Evolutionary conservation across 1,139 yeast genomes (phyloP), one percentile per base, ranked within the genome.

Genomic region (Yamadazyma sp.): DNA sequence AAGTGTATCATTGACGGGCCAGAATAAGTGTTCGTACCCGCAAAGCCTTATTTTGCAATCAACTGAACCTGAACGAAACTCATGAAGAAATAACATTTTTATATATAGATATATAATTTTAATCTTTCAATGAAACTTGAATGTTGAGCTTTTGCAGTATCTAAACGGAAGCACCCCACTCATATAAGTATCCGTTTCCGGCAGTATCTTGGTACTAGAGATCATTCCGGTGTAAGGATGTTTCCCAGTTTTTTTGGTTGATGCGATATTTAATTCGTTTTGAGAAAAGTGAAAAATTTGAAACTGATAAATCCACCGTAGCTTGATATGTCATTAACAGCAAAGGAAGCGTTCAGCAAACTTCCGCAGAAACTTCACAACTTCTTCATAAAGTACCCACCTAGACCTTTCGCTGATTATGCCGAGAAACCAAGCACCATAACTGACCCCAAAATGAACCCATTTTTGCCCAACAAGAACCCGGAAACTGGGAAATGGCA

Each of bases 351-450:
- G 31, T 81, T 83, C 53, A 61, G 72, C 36, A 74, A 73, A 55
- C 80, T 91, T 39, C 98, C 98, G 12, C 69, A 65, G 44, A 78
- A 77, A 55, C 74, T 91, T 37, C 86, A 82, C 59, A 77, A 71
- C 53, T 91, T 91, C 63, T 89, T 91, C 67, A 69, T 79, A 42
- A 83, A 79, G 59, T 87, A 81, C 56, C 98, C 98, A 31, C 98
- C 98, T 12, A 69, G 84, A 31, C 92, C 95, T n/a, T 79, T 79
- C 59, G 75, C 74, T 23, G 59, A 74, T 50, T 91, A 89, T 61
- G 69, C 87, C 7, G 63, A 69, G 3, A 76, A 73, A 47, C 86
- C 96, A 39, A 77, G 87, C 5, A 67, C 78, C 24, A 79, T 86
- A 17, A 69, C 69, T 37, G 91, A 88, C 36, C 75, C 79, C 17